These are phyloP conservation scores for Calonectria pauciramosa DNA, from an alignment of 2,329 filamentous ascomycete genomes.

Conservation along the genomic window DNA sequence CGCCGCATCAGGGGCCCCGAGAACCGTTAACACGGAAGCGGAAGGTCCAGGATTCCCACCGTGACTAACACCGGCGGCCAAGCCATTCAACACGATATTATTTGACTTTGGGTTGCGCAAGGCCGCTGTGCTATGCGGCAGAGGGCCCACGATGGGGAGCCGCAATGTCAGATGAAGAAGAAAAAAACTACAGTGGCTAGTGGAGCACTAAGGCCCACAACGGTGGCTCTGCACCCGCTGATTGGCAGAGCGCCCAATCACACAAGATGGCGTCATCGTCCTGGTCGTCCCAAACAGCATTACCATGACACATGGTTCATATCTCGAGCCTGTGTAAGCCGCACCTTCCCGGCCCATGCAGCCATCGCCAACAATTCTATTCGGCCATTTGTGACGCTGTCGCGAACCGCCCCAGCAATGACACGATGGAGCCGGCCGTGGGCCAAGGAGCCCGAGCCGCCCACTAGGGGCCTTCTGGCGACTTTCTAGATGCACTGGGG, in stretches of 20 bases:
- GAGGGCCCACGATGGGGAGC: conserved; percentile 5
- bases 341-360: conserved; percentile 8
- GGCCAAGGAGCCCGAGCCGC: neutral
- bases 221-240: neutral
- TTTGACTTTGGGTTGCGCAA: neutral
- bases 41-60: conserved; percentile 15
- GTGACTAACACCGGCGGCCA: neutral
- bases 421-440: conserved; percentile 30
- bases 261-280: conserved; percentile 49
- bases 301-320: conserved; percentile 33
- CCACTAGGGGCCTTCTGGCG: conserved; percentile 36
- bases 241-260: conserved; percentile 41
- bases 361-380: conserved; percentile 25
- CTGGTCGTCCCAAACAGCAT: conserved; percentile 35
- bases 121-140: neutral
- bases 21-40: conserved; percentile 21
- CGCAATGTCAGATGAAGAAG: conserved; percentile 23
- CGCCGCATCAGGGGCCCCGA: neutral
- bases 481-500: conserved; percentile 39
- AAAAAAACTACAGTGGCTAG: neutral
- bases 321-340: conserved; percentile 15
- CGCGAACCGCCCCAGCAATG: conserved; percentile 26
- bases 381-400: conserved; percentile 30
- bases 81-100: conserved; percentile 12
- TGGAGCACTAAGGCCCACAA: conserved; percentile 15